A percentile compares a stretch with the other conserved stretches of the same genome.
Evolutionary conservation across 2,329 filamentous ascomycete species (phyloP).

Genomic region (Diaporthe ampelina): DNA sequence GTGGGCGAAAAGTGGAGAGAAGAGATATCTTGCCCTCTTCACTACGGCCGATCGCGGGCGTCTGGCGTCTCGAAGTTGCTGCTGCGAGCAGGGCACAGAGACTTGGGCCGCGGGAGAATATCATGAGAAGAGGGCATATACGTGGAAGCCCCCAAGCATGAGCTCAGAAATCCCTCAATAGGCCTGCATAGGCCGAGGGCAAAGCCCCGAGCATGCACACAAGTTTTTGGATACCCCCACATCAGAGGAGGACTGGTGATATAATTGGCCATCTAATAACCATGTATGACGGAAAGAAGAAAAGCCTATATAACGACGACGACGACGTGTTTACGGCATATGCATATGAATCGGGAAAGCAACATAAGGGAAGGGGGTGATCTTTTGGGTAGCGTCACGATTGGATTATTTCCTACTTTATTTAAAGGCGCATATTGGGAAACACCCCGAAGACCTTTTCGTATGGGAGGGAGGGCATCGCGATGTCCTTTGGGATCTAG

Average conservation of each 20-base stretch:
- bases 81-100: neutral
- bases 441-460: neutral
- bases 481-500: neutral
- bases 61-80: neutral
- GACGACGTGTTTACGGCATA: slow-evolving; percentile 20
- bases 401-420: neutral
- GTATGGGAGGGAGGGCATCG: neutral
- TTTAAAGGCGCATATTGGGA: slow-evolving; percentile 1
- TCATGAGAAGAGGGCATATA: neutral
- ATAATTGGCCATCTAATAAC: slow-evolving; percentile 10
- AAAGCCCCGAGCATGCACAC: neutral
- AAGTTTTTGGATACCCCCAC: slow-evolving; percentile 8
- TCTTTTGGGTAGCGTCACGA: neutral
- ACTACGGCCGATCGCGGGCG: neutral
- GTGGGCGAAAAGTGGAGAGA: no score
- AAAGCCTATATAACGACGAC: slow-evolving; percentile 10
- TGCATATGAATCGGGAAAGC: slow-evolving; percentile 19
- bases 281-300: neutral
- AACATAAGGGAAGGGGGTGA: neutral
- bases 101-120: neutral
- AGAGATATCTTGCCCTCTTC: neutral
- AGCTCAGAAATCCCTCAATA: neutral
- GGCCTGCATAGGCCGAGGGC: no score
- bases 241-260: neutral
- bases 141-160: neutral